Base-by-base conservation (phyloP, 208 protist genomes). In the Trypanosoma mega region DNA sequence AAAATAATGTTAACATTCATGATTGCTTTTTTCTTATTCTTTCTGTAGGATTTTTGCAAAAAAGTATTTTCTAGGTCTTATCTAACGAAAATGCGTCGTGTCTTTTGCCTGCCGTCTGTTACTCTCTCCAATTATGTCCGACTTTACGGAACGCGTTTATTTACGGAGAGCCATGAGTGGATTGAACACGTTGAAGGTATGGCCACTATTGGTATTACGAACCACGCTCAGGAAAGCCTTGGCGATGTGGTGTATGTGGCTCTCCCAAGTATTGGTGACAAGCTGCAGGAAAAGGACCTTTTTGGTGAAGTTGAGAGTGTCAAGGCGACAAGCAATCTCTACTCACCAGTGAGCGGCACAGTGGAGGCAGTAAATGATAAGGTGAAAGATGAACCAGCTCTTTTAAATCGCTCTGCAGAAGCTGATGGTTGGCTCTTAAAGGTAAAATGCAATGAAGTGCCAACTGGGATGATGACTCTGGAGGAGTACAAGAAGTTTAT, bases 111-210 rank as follows among this genome's bases (percentile, higher is more conserved):
- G 26, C 62, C 68, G 23, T 59, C 68, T n/a, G 51, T 69, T 34
- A 58, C 70, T 36, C 49, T 73, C 16, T 63, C 69, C 18, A 63
- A 45, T 3, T 64, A 66, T 29, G 45, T 84, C 34, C 88, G 88
- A 48, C 63, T 51, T 9, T 87, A 87, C 67, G 78, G 69, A 39
- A 90, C 83, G n/a, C 83, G 78, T 37, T 71, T 78, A 66, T 97
- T 85, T 68, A 95, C 90, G 8, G 85, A 96, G 72, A 92, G 76
- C 61, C 90, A 97, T 74, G 92, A 97, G 63, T 97, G 92, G 90
- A 50, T 95, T 8, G 75, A 82, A 58, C 48, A 92, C 51, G 49
- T 68, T n/a, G 64, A 67, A 26, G 78, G 63, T 30, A 68, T 85
- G 26, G 84, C 82, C 18, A 94, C 83, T 20, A 61, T 97, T 58